Conservation (phyloP, 176 grass and related monocot genomes). For the Raddia guianensis region DNA sequence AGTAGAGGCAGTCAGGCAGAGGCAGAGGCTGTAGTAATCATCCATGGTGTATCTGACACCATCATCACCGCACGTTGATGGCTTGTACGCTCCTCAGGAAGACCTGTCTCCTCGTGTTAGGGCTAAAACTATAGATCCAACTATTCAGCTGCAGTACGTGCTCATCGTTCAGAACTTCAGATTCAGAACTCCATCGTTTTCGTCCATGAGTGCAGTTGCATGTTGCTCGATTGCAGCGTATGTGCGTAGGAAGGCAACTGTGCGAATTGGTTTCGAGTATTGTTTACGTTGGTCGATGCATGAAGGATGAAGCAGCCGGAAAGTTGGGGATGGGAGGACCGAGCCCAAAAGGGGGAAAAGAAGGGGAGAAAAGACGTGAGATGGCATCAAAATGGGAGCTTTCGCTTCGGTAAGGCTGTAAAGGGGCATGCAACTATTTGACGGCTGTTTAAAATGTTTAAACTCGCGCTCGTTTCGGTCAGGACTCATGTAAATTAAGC, state of each 20-base stretch:
- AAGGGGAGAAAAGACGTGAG: constrained; percentile 41
- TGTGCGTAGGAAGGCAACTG: neutral
- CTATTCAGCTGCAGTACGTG: neutral
- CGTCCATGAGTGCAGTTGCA: too few relatives aligned
- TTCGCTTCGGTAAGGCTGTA: constrained; percentile 51
- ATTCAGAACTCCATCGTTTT: neutral
- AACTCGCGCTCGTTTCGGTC: neutral
- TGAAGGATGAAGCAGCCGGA: constrained; percentile 4
- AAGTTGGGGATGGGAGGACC: constrained; percentile 37
- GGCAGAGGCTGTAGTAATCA: constrained; percentile 2
- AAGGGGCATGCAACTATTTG: constrained; percentile 22
- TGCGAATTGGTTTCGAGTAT: neutral
- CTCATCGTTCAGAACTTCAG: neutral
- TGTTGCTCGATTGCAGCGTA: too few relatives aligned
- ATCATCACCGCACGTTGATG: constrained; percentile 46
- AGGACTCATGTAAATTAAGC: too few relatives aligned
- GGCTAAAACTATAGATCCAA: too few relatives aligned
- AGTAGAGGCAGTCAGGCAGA: constrained; percentile 10
- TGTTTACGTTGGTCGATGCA: constrained; percentile 9
- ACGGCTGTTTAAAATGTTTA: neutral
- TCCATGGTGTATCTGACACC: constrained; percentile 46
- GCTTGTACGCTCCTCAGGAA: constrained; percentile 22
- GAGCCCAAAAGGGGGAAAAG: constrained; percentile 32
- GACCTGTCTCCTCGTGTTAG: neutral
- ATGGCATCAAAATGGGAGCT: constrained; percentile 44